Evolutionary conservation across 2,329 filamentous ascomycete species (phyloP).

Genomic region (Xylariaceae sp.): DNA sequence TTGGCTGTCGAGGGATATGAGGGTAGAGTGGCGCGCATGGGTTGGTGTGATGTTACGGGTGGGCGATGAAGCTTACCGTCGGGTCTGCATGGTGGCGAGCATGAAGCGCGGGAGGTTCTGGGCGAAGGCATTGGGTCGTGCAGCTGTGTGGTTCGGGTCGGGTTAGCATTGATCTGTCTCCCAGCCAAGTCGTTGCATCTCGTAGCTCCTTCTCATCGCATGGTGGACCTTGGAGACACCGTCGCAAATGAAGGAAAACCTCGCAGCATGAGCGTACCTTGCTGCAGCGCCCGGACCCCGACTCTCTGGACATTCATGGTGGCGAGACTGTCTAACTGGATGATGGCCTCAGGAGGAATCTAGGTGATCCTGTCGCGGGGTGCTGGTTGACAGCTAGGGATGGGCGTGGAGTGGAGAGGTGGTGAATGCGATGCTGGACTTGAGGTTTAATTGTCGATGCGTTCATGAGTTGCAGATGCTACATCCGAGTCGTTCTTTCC

Average conservation of each 20-base stretch:
- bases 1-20: too few species aligned
- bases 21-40: neutral
- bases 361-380: neutral
- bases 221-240: neutral
- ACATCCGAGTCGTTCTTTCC: slow-evolving; percentile 13
- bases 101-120: slow-evolving; percentile 48
- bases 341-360: neutral
- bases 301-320: slow-evolving; percentile 57
- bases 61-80: slow-evolving; percentile 36
- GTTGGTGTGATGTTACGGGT: neutral
- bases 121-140: slow-evolving; percentile 44
- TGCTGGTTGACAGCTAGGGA: neutral
- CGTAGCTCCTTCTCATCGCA: neutral
- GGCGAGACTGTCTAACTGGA: slow-evolving; percentile 2
- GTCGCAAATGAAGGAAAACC: neutral
- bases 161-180: slow-evolving; percentile 14
- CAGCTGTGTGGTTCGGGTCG: slow-evolving; percentile 29
- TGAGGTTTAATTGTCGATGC: slow-evolving; percentile 21
- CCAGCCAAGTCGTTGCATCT: neutral
- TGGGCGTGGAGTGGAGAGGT: neutral
- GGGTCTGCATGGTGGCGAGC: slow-evolving; percentile 43
- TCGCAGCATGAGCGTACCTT: slow-evolving; percentile 43
- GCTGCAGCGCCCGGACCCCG: slow-evolving; percentile 57
- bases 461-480: slow-evolving; percentile 22
- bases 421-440: slow-evolving; percentile 1